Base-by-base conservation (phyloP, 2,329 filamentous ascomycete genomes). In the Biscogniauxia sp. region DNA sequence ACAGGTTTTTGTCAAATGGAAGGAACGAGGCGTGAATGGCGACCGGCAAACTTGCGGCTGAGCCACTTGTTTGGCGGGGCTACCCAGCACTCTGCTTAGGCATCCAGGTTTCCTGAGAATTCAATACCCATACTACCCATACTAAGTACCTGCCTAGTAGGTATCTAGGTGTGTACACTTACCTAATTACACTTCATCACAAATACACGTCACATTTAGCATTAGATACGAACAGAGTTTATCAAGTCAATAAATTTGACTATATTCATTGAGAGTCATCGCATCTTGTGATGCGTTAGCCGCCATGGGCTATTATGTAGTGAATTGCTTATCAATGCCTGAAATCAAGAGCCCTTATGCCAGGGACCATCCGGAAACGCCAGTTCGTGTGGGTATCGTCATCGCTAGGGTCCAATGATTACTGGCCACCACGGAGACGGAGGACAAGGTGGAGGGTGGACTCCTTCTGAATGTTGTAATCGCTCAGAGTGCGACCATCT, bases 401-500 rank as follows among this genome's bases (percentile, higher is more conserved):
- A 69, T 62, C 49, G 57, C 62, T 60, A 55, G 49, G 50, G 52
- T 53, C 55, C 26, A 45, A 20, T 61, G 63, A 62, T 71, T 80
- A 82, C 72, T 81, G 78, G 64, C 88, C 88, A 79, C 88, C 88
- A 79, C 88, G 87, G 25, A 90, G 84, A 76, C 88, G 86, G 58
- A 90, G 84, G 55, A 90, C 88, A 69, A 90, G 76, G 76, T 91
- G 88, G 13, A 91, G 82, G 1, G 88, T 90, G 5, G 85, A 88
- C 73, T 90, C 88, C 77, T 90, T 91, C 78, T 95, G 91, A 64
- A 94, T 94, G 79, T 93, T 93, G 84, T 93, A 93, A 73, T 93
- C 90, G n/a, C 86, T 88, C n/a, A 93, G 79, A 1, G 90, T 93
- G 25, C 90, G 87, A 59, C 90, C 90, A 71, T 93, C 89, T 74